A percentile compares a stretch with the other conserved stretches of the same genome.
Conservation (phyloP, 2,329 filamentous ascomycete genomes). For the Hymenoscyphus fructigenus region DNA sequence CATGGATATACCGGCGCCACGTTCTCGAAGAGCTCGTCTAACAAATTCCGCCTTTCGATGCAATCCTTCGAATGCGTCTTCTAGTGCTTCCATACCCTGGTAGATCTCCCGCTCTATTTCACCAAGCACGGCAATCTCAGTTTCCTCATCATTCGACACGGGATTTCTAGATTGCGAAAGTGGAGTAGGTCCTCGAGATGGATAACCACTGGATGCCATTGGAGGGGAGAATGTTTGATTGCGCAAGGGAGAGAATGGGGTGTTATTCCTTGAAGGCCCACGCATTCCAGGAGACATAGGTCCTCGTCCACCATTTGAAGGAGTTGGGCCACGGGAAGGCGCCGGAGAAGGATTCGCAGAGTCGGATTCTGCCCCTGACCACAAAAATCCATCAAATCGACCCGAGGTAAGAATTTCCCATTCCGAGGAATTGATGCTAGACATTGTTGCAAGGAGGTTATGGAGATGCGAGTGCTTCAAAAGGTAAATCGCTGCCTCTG, state of each 20-base stretch:
- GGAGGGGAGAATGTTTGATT: slow-evolving; percentile 33
- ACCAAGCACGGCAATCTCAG: slow-evolving; percentile 83
- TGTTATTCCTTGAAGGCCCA: slow-evolving; percentile 31
- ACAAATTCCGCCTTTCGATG: slow-evolving; percentile 82
- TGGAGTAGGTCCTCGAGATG: slow-evolving; percentile 56
- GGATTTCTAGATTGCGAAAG: slow-evolving; percentile 53
- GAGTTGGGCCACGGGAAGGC: slow-evolving; percentile 54
- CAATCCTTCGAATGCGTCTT: slow-evolving; percentile 91
- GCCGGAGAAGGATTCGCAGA: slow-evolving; percentile 41
- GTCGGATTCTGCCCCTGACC: slow-evolving; percentile 71
- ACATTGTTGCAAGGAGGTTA: slow-evolving; percentile 81
- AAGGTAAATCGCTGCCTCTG: slow-evolving; percentile 82
- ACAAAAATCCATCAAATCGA: slow-evolving; percentile 92
- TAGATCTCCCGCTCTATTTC: slow-evolving; percentile 95
- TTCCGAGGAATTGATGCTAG: slow-evolving; percentile 86
- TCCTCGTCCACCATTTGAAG: slow-evolving; percentile 44
- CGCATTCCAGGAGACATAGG: no score
- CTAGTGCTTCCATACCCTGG: slow-evolving; percentile 87
- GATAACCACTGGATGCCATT: slow-evolving; percentile 28
- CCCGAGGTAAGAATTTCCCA: slow-evolving; percentile 96
- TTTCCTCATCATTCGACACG: slow-evolving; percentile 90
- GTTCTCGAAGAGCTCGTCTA: slow-evolving; percentile 74
- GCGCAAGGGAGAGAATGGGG: slow-evolving; percentile 34
- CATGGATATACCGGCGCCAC: slow-evolving; percentile 67
- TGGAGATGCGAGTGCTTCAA: slow-evolving; percentile 80